Evolutionary conservation across 1,139 yeast genomes (phyloP).

Genomic region (Geotrichum carabidarum): DNA sequence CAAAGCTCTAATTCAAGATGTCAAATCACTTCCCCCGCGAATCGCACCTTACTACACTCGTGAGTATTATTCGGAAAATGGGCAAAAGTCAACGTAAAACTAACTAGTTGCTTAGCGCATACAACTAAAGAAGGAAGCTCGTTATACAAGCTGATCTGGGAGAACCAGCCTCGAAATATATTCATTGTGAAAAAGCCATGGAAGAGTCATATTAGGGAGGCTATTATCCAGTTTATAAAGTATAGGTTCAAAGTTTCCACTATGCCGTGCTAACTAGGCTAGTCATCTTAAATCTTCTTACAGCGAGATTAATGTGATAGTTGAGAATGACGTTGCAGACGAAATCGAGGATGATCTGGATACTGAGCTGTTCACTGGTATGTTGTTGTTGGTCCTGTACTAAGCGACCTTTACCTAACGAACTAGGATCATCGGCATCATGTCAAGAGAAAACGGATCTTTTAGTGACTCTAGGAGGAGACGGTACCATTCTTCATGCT

Average conservation of each 20-base stretch:
- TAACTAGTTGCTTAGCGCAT: neutral
- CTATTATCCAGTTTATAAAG: slow-evolving; percentile 60
- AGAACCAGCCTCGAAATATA: slow-evolving; percentile 53
- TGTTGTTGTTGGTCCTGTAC: neutral
- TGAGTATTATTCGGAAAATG: neutral
- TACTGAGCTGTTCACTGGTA: slow-evolving; percentile 32
- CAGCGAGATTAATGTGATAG: slow-evolving; percentile 68
- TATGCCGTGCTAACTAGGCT: slow-evolving; percentile 11
- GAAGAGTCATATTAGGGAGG: slow-evolving; percentile 58
- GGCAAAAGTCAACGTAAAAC: neutral
- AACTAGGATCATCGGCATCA: slow-evolving; percentile 2
- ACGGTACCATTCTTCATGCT: slow-evolving; percentile 83
- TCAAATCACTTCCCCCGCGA: slow-evolving; percentile 6
- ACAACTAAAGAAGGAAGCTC: neutral
- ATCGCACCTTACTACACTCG: slow-evolving; percentile 13
- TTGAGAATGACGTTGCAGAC: slow-evolving; percentile 70
- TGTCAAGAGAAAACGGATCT: slow-evolving; percentile 49
- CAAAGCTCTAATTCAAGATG: slow-evolving; percentile 9
- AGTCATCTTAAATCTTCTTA: slow-evolving; percentile 49
- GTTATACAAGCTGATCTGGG: slow-evolving; percentile 25
- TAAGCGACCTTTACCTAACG: slow-evolving; percentile 26
- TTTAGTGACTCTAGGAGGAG: slow-evolving; percentile 87
- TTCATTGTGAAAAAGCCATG: slow-evolving; percentile 82
- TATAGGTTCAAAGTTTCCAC: slow-evolving; percentile 26
- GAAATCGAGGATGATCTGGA: slow-evolving; percentile 49